Percentiles rank a stretch among this genome's conserved stretches.
Conservation (phyloP, 768 basidiomycete genomes). For the Leccinellum luteum region DNA sequence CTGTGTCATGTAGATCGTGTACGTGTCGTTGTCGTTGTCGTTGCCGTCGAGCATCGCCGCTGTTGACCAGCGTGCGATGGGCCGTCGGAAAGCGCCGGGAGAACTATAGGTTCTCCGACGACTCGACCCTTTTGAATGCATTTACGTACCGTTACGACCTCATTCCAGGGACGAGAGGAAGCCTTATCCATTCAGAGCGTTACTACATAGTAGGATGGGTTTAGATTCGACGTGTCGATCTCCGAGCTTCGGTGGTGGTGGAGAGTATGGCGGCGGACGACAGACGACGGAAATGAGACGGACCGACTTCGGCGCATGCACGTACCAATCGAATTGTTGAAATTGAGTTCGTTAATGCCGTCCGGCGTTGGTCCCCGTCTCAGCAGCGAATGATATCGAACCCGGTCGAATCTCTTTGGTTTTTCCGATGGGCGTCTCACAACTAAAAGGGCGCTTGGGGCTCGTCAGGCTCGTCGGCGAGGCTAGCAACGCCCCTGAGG, state of each 20-base stretch:
- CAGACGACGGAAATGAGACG: neutral
- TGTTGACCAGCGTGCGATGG: neutral
- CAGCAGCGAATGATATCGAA: neutral
- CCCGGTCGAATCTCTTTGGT: neutral
- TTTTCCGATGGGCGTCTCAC: neutral
- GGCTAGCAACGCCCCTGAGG: neutral
- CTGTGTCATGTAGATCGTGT: neutral
- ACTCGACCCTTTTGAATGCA: neutral
- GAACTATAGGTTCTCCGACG: neutral
- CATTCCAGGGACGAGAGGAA: neutral
- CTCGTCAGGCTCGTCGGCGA: neutral
- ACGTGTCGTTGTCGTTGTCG: neutral
- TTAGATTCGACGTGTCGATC: neutral
- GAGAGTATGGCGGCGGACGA: too few relatives aligned
- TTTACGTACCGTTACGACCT: neutral
- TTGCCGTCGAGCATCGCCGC: neutral
- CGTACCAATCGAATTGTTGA: neutral
- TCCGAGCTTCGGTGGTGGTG: neutral
- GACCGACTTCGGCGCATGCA: neutral
- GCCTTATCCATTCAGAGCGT: neutral
- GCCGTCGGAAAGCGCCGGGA: neutral
- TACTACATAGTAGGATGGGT: neutral
- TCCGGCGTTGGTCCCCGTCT: neutral
- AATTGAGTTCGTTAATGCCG: neutral
- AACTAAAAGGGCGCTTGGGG: neutral